Percentiles rank a stretch among this genome's conserved stretches.
Conservation (phyloP, 768 basidiomycete species). For the Auricularia sp. region DNA sequence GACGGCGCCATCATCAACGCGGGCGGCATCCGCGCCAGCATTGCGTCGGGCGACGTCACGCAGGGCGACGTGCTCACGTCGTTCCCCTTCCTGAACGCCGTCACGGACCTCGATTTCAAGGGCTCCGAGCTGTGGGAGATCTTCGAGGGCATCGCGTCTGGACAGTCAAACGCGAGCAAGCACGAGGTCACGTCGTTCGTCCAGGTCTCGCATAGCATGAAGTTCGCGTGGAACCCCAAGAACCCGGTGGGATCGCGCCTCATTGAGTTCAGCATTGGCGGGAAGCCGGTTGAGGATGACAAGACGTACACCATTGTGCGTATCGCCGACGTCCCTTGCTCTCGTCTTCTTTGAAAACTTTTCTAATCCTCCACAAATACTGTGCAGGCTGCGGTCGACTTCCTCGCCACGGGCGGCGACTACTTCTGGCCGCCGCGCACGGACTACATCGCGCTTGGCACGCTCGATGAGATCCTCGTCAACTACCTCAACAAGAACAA, state of each 20-base stretch:
- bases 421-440: conserved; percentile 5
- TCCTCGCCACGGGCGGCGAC: conserved; percentile 17
- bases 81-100: conserved; percentile 35
- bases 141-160: conserved; percentile 31
- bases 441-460: conserved; percentile 2
- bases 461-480: conserved; percentile 14
- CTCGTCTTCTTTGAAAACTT: neutral
- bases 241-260: conserved; percentile 13
- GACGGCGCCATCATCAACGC: conserved; percentile 32
- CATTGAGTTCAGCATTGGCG: conserved; percentile 13
- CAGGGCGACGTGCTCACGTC: conserved; percentile 29
- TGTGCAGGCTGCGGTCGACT: conserved; percentile 12
- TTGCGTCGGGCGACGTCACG: conserved; percentile 32
- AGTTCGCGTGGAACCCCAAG: conserved; percentile 14
- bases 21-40: conserved; percentile 31
- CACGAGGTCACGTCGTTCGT: conserved; percentile 29
- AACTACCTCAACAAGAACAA: conserved; percentile 10
- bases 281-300: conserved; percentile 9
- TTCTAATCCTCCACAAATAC: neutral
- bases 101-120: conserved; percentile 31
- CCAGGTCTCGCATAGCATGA: conserved; percentile 24
- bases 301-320: conserved; percentile 13
- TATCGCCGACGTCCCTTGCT: too few species aligned
- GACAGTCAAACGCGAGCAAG: conserved; percentile 20
- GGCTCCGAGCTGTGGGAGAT: conserved; percentile 32